Base-by-base conservation (phyloP, 768 basidiomycete species). In the Serpula lacrymans region DNA sequence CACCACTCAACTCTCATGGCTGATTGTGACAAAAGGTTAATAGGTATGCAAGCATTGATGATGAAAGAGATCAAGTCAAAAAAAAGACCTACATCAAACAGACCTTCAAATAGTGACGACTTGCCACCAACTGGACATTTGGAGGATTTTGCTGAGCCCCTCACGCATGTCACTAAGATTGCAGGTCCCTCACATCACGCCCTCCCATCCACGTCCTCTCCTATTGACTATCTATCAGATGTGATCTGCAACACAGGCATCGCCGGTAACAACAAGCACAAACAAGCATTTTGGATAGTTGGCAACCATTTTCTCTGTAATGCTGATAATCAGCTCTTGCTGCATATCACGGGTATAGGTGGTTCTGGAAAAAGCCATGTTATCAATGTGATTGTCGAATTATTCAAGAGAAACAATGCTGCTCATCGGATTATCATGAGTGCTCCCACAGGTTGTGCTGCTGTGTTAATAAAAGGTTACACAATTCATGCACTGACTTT, bases 321-420 rank as follows among this genome's bases (percentile, higher is more conserved):
- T 4, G 39, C 35, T 17, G 42, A 35, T n/a, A 27, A 35, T 2
- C 57, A 59, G 26, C 22, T 62, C 6, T 27, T 50, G 5, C 55
- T 62, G 54, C 51, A 59, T 14, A 45, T 65, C 2, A 45, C 55
- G 1, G 60, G 57, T 0, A 51, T 55, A 2, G 61, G 60, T 0
- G 61, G 61, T 7, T 62, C 63, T 0, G 58, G 63, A 1, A 64
- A 63, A 42, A 58, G 53, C 0, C 54, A 61, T 39, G 46, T 62
- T 2, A 50, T 63, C 1, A 43, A 49, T 9, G 37, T 53, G 1
- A 43, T 65, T 4, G 41, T 50, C 0, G 3, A 5, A 1, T 37
- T 64, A 2, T 57, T 61, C 18, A 28, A 29, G 4, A 14, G 16
- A 3, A 22, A 46, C 14, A 34, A 36, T 0, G 23, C 42, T 3